Evolutionary conservation across 2,329 filamentous ascomycete species (phyloP).

Genomic region (Metarhizium humberi): DNA sequence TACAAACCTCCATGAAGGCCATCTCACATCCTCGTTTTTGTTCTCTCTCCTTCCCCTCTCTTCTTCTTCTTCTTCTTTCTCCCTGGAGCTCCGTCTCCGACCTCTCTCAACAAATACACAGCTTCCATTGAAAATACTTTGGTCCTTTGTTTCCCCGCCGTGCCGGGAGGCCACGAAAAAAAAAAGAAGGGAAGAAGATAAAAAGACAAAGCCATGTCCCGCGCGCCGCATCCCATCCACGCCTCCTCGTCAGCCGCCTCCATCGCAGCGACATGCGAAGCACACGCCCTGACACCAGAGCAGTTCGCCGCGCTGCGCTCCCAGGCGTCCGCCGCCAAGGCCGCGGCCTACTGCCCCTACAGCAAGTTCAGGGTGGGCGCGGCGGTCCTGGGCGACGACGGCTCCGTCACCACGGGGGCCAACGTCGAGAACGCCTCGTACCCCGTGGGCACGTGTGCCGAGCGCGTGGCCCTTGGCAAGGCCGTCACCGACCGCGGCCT

Average conservation of each 20-base stretch:
- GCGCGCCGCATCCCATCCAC: not conserved
- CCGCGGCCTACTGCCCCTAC: constrained; percentile 82
- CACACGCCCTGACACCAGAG: constrained; percentile 41
- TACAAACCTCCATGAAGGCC: no score
- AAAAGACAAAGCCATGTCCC: not conserved
- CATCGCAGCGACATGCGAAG: constrained; percentile 17
- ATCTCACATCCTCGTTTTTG: no score
- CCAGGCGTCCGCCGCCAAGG: constrained; percentile 62
- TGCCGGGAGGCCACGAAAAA: not conserved
- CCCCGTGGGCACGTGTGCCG: constrained; percentile 91
- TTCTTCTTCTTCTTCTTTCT: no score
- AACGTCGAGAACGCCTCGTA: constrained; percentile 93
- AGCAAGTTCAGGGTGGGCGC: constrained; percentile 87
- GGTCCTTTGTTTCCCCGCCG: no score
- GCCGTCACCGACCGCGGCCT: constrained; percentile 54
- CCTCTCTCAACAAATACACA: no score
- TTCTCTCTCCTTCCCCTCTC: no score
- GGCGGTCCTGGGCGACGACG: constrained; percentile 53
- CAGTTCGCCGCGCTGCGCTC: constrained; percentile 58
- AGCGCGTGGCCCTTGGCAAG: constrained; percentile 78
- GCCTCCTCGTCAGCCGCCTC: constrained; percentile 10
- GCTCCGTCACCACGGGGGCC: constrained; percentile 47
- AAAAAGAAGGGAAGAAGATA: not conserved
- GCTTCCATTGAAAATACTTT: no score
- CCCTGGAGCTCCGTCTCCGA: no score